These are phyloP conservation scores for Massariosphaeria phaeospora DNA, from an alignment of 495 filamentous ascomycete species.

Conservation along the genomic window DNA sequence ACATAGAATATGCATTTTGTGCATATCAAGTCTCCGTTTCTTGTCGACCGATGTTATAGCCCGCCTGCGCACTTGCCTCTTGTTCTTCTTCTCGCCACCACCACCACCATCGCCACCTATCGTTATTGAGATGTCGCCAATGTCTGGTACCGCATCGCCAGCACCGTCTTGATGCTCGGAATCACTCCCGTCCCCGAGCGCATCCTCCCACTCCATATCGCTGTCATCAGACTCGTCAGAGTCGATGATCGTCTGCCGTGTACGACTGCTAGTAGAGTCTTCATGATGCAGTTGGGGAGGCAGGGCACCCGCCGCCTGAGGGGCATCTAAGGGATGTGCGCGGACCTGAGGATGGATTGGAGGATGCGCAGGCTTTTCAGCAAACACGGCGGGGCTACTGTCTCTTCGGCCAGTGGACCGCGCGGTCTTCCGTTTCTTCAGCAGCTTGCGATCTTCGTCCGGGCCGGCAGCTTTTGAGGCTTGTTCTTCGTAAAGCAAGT, in stretches of 20 bases:
- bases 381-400: neutral
- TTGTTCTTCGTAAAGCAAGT: constrained; percentile 20
- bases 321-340: neutral
- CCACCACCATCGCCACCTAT: constrained; percentile 49
- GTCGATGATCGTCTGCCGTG: constrained; percentile 23
- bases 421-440: constrained; percentile 29
- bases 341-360: neutral
- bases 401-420: neutral
- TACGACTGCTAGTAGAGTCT: neutral
- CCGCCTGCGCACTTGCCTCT: constrained; percentile 47
- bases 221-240: constrained; percentile 49
- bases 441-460: constrained; percentile 24
- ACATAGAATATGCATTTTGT: constrained; percentile 83
- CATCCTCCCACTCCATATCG: constrained; percentile 69
- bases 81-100: constrained; percentile 21
- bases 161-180: constrained; percentile 35
- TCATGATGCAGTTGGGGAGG: constrained; percentile 1
- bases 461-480: constrained; percentile 14
- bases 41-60: constrained; percentile 66
- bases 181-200: constrained; percentile 43
- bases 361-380: neutral
- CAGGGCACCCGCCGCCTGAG: neutral
- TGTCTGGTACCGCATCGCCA: constrained; percentile 30
- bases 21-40: constrained; percentile 64
- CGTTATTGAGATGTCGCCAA: constrained; percentile 53